Conservation (phyloP, 129 eudicot genomes). For the carrot (Daucus carota) region DNA sequence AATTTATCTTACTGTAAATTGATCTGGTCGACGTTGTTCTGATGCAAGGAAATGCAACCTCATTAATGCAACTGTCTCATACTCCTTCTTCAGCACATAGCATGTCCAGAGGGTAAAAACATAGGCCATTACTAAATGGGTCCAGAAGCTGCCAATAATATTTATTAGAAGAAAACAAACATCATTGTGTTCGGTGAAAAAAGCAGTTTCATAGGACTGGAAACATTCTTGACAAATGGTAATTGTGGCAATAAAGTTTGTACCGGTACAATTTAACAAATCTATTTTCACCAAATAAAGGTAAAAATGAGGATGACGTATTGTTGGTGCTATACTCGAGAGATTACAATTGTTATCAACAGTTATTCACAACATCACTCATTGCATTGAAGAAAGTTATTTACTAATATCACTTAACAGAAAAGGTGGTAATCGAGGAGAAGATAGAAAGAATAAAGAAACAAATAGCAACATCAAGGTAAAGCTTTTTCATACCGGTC, state of each 20-base stretch:
- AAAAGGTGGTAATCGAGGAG: slow-evolving; percentile 1
- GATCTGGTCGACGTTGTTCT: slow-evolving; percentile 81
- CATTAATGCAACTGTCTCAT: slow-evolving; percentile 47
- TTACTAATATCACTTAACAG: not conserved
- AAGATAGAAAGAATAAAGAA: not conserved
- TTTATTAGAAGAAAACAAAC: not conserved
- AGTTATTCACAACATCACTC: too few species aligned
- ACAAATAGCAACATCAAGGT: not conserved
- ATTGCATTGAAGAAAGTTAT: not conserved
- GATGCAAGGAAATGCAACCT: slow-evolving; percentile 75
- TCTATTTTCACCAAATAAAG: not conserved
- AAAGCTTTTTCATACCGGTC: slow-evolving; percentile 32
- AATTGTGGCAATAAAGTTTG: not conserved
- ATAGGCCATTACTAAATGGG: slow-evolving; percentile 79
- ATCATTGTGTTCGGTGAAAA: not conserved
- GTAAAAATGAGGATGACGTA: not conserved
- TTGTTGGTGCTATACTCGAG: not conserved
- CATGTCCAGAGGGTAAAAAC: slow-evolving; percentile 76
- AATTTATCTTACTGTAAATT: slow-evolving; percentile 61
- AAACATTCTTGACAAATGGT: not conserved
- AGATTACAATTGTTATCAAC: not conserved
- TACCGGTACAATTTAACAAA: not conserved
- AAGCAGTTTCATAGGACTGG: too few species aligned
- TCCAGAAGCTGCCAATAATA: slow-evolving; percentile 46
- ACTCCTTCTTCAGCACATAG: slow-evolving; percentile 71